Evolutionary conservation across 306 rosid genomes (phyloP).

Genomic region (Cicer arietinum): DNA sequence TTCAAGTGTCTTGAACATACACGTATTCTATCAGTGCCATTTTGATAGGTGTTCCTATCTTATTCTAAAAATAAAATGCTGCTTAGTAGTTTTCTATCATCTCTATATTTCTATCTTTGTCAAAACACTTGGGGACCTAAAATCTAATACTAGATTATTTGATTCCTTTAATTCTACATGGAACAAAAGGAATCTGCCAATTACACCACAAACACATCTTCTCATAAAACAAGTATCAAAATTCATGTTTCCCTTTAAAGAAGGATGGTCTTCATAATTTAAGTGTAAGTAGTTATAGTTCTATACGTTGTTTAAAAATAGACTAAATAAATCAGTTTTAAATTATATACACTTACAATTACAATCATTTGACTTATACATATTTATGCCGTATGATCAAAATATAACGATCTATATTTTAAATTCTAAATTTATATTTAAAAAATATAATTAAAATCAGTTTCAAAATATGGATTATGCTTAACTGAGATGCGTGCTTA

Average conservation of each 20-base stretch:
- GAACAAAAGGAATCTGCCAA: constrained; percentile 95
- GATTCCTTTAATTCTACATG: constrained; percentile 77
- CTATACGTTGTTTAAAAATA: neutral
- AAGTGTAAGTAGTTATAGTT: neutral
- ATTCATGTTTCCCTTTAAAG: constrained; percentile 1
- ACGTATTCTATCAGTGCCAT: constrained; percentile 15
- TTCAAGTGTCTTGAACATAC: constrained; percentile 43
- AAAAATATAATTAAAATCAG: too few relatives aligned
- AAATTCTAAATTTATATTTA: too few relatives aligned
- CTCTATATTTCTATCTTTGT: constrained; percentile 45
- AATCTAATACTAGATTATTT: constrained; percentile 87
- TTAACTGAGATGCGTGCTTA: too few relatives aligned
- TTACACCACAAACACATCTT: constrained; percentile 50
- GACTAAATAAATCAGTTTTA: too few relatives aligned
- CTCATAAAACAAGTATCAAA: constrained; percentile 31
- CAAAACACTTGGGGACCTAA: constrained; percentile 63
- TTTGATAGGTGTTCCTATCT: constrained; percentile 46
- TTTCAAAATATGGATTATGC: too few relatives aligned
- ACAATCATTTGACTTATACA: too few relatives aligned
- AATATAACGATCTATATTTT: too few relatives aligned
- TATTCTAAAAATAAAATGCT: constrained; percentile 34
- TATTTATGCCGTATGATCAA: too few relatives aligned
- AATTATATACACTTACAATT: too few relatives aligned
- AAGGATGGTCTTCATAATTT: constrained; percentile 2
- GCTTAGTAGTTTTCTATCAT: constrained; percentile 47